Evolutionary conservation across 2,329 filamentous ascomycete species (phyloP), one percentile per base, ranked within the genome.

Genomic region (Purpureocillium takamizusanense): DNA sequence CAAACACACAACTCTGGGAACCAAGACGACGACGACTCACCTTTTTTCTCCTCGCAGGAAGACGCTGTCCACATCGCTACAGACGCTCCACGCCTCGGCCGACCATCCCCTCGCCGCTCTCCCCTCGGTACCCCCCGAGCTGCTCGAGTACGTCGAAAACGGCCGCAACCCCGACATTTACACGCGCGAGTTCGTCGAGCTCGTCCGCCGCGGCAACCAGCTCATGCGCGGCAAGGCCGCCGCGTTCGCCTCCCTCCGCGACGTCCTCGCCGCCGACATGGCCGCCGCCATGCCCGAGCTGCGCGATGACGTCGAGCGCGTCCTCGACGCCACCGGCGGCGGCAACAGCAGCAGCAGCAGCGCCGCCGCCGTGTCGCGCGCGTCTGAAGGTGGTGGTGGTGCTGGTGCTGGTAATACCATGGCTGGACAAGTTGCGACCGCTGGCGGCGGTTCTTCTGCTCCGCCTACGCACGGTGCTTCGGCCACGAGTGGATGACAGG

Each of bases 141-240:
- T 83, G 11, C 67, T 83, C 43, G 67, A 76, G 52, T 84, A 84
- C 61, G 79, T 84, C 50, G 79, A 84, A 57, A 75, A 77, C 53
- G 79, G 80, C 33, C 77, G 80, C 36, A 84, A 84, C 63, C 80
- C 80, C 3, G 80, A 84, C 60, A 83, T 84, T 49, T 84, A 84
- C 66, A 84, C 80, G 39, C 70, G 80, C 51, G 80, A 84, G 63
- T 83, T 84, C 51, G 78, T 83, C 51, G 80, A 84, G 71, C 67
- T 80, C 37, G 78, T 80, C 17, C 65, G 78, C 39, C 67, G 78
- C 34, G 68, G 72, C 31, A 84, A 84, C 62, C 80, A 83, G 67
- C 63, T 80, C 44, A 70, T 81, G 64, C 69, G 72, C 49, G 80
- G 80, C 39, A 83, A 83, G 65, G 66, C 70, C 58, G 56, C 61